Base-by-base conservation (phyloP, 257 asterid species). In the Fraxinus quadrangulata region DNA sequence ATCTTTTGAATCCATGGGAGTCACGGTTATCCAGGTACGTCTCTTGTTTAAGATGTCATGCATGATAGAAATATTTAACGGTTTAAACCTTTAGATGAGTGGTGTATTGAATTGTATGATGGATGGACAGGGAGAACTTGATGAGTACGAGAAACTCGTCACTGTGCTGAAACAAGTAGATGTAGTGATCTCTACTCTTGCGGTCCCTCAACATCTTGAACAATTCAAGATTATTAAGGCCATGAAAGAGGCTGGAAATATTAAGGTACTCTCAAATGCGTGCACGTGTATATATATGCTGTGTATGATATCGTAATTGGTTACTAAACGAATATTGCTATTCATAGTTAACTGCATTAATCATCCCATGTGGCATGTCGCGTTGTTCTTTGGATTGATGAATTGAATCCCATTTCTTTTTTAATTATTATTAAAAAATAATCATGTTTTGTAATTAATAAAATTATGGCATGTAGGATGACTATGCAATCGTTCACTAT, bases 131-230 rank as follows among this genome's bases (percentile, higher is more conserved):
- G 88, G 88, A 45, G 85, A 80, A 21, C 37, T 85, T 19, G 82
- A 75, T 31, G 85, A 83, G 30, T 80, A 82, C n/a, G 85, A 56
- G 28, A 85, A 78, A 31, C 71, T 85, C 11, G 85, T 85, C 1
- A 14, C 70, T 0, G 78, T 54, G 42, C 9, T 75, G 24, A 71
- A 66, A 68, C 81, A 85, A 68, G 88, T 85, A 3, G 88, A 85
- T 80, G 75, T 85, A 17, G 88, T 85, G 78, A 80, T 85, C 74
- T 85, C 88, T 30, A 75, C 88, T 16, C 56, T 85, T 21, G 81
- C 85, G 0, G 85, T 78, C 10, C 85, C 86, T n/a, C 87, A 85
- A 59, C 76, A 82, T 75, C 89, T 85, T 75, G 85, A 85, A 13
- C 89, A 85, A 40, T 68, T 83, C 26, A 80, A 82, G 70, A 69